Evolutionary conservation across 2,329 filamentous ascomycete genomes (phyloP), one percentile per base, ranked within the genome.

Genomic region (Fusarium anthophilum): DNA sequence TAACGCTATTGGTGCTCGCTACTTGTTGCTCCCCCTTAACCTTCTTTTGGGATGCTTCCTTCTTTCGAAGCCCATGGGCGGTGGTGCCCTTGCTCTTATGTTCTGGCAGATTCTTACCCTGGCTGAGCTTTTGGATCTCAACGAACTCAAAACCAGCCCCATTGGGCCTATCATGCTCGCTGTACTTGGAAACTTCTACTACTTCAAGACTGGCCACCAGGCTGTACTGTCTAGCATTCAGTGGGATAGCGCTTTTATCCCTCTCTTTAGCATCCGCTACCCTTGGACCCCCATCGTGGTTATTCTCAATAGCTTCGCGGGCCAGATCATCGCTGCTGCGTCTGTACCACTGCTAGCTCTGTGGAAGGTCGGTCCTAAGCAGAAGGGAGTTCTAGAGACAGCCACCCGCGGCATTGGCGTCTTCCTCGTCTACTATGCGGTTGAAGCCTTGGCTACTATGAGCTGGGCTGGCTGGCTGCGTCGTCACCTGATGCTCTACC

Each of bases 201-300:
- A 92, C 86, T 99, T 99, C 90, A 98, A 97, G 81, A 99, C 96
- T 0, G 96, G 96, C 70, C 96, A 99, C 82, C 96, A 98, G 83
- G 96, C 96, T 18, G 93, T 91, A 0, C 88, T 98, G 30, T 89
- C 92, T 76, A 94, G 91, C 74, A 96, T 99, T 79, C 96, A 99
- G 80, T 99, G 96, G 96, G 96, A 99, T 84, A 90, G 91, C 26
- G 96, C 95, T 7, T 99, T 99, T 83, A 94, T 99, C 75, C 93
- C 96, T 1, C 88, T 98, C 13, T 91, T 92, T 66, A 90, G 90
- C 11, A 90, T 99, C 73, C 90, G 90, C 65, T 98, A 99, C 83
- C 96, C 96, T 2, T 98, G 94, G 93, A 93, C 91, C 1, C 95
- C 95, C 0, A 80, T 98, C 5, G 86, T 96, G 30, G 90, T 99